Conservation (phyloP, 1,284 basidiomycete genomes). For the Sphagnurus paluster region DNA sequence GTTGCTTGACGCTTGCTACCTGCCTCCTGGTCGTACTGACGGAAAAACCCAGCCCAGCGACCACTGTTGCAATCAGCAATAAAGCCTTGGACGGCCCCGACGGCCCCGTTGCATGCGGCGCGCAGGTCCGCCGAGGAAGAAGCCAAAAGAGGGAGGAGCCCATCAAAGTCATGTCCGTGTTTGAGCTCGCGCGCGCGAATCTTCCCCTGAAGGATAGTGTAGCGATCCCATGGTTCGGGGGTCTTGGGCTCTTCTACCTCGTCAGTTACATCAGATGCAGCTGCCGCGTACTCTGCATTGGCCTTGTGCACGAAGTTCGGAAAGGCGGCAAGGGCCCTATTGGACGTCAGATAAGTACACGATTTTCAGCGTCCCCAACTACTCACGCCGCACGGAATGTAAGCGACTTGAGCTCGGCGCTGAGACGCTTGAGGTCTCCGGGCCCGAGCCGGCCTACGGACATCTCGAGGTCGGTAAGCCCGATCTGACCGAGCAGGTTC, state of each 20-base stretch:
- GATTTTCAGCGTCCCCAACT: neutral
- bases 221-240: slow-evolving; percentile 21
- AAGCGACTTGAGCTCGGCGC: slow-evolving; percentile 41
- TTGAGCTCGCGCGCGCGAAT: slow-evolving; percentile 32
- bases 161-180: slow-evolving; percentile 39
- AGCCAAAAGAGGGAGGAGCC: slow-evolving; percentile 38
- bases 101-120: slow-evolving; percentile 25
- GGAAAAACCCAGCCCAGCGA: slow-evolving; percentile 33
- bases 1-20: slow-evolving; percentile 24
- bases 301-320: slow-evolving; percentile 32
- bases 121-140: slow-evolving; percentile 34
- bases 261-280: neutral
- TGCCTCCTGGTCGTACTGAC: slow-evolving; percentile 16
- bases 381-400: slow-evolving; percentile 44
- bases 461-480: slow-evolving; percentile 52
- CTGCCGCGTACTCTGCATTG: slow-evolving; percentile 23
- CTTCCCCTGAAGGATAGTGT: slow-evolving; percentile 24
- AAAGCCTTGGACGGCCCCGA: slow-evolving; percentile 29
- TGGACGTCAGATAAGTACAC: neutral
- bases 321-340: slow-evolving; percentile 37
- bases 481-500: slow-evolving; percentile 39
- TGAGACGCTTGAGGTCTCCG: slow-evolving; percentile 47
- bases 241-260: neutral
- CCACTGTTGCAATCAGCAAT: slow-evolving; percentile 32
- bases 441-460: slow-evolving; percentile 56